Evolutionary conservation across 169 alveolate species (phyloP).

Genomic region (Cryptosporidium sp.): DNA sequence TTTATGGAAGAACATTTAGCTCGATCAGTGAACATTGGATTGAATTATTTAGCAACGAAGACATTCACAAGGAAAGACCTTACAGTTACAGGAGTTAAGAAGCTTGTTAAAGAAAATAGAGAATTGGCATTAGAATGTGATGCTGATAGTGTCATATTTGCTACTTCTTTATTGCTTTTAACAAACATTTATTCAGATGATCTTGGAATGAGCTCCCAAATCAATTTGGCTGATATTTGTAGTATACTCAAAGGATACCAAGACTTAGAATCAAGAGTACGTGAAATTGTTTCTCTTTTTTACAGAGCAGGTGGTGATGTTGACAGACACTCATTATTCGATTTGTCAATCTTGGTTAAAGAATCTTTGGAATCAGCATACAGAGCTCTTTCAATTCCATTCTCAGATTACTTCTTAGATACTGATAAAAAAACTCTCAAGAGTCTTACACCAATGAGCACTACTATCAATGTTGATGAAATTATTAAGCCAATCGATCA

Average conservation of each 20-base stretch:
- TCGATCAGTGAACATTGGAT: neutral
- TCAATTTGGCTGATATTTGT: slow-evolving; percentile 22
- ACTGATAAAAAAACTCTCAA: neutral
- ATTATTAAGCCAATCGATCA: slow-evolving; percentile 1
- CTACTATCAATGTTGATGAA: slow-evolving; percentile 3
- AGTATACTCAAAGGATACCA: neutral
- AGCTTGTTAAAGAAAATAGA: slow-evolving; percentile 4
- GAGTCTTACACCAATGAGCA: slow-evolving; percentile 15
- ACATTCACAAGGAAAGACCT: neutral
- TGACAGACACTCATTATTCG: neutral
- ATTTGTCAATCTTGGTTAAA: neutral
- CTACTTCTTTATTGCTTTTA: neutral
- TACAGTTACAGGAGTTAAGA: slow-evolving; percentile 28
- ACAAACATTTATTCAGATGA: neutral
- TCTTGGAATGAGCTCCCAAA: neutral
- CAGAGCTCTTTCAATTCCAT: slow-evolving; percentile 13
- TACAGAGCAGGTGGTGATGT: neutral
- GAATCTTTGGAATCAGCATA: slow-evolving; percentile 16
- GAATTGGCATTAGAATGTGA: slow-evolving; percentile 19
- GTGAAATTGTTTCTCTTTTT: neutral
- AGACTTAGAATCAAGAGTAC: neutral
- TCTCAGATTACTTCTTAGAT: slow-evolving; percentile 31
- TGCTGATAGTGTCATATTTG: slow-evolving; percentile 3
- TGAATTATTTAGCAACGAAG: slow-evolving; percentile 24
- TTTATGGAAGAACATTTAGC: neutral